Percentiles rank a stretch among this genome's conserved stretches.
Evolutionary conservation across 257 asterid species (phyloP).

Genomic region (Nemophila menziesii): DNA sequence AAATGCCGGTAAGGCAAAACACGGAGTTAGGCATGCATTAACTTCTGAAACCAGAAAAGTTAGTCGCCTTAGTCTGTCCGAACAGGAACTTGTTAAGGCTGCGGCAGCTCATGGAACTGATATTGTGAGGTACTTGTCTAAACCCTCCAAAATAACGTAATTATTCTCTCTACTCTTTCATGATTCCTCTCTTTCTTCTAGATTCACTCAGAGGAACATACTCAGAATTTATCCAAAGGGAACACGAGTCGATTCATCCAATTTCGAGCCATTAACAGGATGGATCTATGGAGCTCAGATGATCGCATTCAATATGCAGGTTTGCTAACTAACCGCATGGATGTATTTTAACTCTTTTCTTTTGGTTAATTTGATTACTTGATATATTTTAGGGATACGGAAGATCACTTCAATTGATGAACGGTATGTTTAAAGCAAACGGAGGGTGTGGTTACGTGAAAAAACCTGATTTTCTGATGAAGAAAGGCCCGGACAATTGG

Average conservation of each 20-base stretch:
- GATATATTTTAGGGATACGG: conserved; percentile 98
- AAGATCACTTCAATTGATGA: conserved; percentile 93
- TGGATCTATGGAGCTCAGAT: conserved; percentile 99
- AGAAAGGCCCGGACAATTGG: conserved; percentile 14
- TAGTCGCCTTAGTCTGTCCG: conserved; percentile 66
- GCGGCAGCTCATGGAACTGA: conserved; percentile 22
- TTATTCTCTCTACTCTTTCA: neutral
- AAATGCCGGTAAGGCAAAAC: conserved; percentile 71
- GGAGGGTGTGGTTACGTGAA: conserved; percentile 84
- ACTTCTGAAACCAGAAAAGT: conserved; percentile 37
- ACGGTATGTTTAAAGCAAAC: conserved; percentile 80
- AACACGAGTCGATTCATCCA: conserved; percentile 75
- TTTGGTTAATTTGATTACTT: no score
- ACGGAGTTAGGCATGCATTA: conserved; percentile 49
- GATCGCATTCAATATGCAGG: conserved; percentile 99
- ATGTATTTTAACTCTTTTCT: no score
- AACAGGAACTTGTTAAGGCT: conserved; percentile 69
- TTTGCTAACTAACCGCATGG: conserved; percentile 11
- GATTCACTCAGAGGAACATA: conserved; percentile 76
- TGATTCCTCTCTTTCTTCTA: conserved; percentile 5
- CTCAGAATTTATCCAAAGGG: conserved; percentile 82
- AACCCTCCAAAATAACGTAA: neutral
- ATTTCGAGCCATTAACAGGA: conserved; percentile 57
- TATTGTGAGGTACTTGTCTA: conserved; percentile 13
- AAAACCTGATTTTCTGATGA: conserved; percentile 68